Conservation (phyloP, 2,329 filamentous ascomycete species). For the Xylariaceae sp. region DNA sequence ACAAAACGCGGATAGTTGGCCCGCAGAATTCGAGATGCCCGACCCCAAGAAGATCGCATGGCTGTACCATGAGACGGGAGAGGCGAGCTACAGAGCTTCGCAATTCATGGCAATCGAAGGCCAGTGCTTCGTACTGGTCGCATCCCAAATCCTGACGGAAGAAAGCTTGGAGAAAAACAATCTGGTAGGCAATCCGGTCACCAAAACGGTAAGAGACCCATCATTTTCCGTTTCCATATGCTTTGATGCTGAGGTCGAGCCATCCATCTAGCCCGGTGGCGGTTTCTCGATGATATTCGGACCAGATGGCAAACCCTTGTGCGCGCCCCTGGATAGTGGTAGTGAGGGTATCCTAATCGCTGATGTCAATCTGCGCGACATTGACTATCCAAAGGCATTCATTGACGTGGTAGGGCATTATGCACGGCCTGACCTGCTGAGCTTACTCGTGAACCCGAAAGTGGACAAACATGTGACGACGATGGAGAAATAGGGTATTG, state of each 20-base stretch:
- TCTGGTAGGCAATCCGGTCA: conserved; percentile 35
- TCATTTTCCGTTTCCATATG: neutral
- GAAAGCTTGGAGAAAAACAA: conserved; percentile 38
- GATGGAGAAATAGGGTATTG: conserved; percentile 26
- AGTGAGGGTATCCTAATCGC: conserved; percentile 47
- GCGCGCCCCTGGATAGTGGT: conserved; percentile 34
- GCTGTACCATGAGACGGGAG: conserved; percentile 35
- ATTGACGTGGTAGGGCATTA: conserved; percentile 37
- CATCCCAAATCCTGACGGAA: conserved; percentile 38
- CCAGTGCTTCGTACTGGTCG: conserved; percentile 38
- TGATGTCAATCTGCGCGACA: conserved; percentile 44
- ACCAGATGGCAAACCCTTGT: conserved; percentile 45
- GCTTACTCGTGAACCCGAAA: conserved; percentile 36
- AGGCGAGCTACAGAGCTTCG: conserved; percentile 33
- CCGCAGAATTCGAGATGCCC: conserved; percentile 34
- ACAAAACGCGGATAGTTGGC: conserved; percentile 27
- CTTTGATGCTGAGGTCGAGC: conserved; percentile 3
- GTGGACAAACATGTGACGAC: conserved; percentile 29
- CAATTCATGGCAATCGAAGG: conserved; percentile 42
- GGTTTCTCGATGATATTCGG: conserved; percentile 48
- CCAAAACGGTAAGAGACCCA: conserved; percentile 29
- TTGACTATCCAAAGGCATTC: conserved; percentile 37
- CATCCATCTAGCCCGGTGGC: conserved; percentile 33
- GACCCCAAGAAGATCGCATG: conserved; percentile 33
- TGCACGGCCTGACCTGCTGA: conserved; percentile 38